Evolutionary conservation across 441 rosid genomes (phyloP).

Genomic region (Croton laevigatus): DNA sequence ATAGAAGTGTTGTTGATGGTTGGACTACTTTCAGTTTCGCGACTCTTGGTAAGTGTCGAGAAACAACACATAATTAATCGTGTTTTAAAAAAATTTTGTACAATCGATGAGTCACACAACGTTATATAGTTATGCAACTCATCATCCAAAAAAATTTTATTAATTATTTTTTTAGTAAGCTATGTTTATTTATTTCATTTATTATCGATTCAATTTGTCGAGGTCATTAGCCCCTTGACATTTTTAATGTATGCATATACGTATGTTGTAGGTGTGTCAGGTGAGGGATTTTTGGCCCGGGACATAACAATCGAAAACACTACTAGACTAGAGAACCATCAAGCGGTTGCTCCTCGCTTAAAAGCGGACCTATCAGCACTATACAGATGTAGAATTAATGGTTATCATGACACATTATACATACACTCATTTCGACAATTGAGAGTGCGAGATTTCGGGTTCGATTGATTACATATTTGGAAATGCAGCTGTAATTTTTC

Average conservation of each 20-base stretch:
- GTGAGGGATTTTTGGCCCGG: constrained; percentile 76
- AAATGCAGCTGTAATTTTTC: constrained; percentile 74
- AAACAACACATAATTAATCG: no score
- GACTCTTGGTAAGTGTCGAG: constrained; percentile 69
- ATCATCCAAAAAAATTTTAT: no score
- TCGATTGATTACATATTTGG: constrained; percentile 79
- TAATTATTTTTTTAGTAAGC: no score
- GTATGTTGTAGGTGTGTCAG: constrained; percentile 77
- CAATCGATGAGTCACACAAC: no score
- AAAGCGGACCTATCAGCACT: constrained; percentile 73
- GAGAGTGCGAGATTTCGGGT: constrained; percentile 76
- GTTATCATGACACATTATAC: constrained; percentile 71
- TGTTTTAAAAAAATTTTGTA: no score
- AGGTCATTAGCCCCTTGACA: no score
- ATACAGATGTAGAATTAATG: constrained; percentile 50
- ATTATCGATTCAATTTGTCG: no score
- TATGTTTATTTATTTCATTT: no score
- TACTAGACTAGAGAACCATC: constrained; percentile 71
- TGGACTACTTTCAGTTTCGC: constrained; percentile 95
- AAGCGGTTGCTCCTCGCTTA: constrained; percentile 73
- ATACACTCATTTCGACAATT: constrained; percentile 87
- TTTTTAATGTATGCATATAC: no score
- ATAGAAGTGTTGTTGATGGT: constrained; percentile 60
- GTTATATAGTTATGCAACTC: no score
- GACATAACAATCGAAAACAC: constrained; percentile 62